Evolutionary conservation across 352 stramenopile species (phyloP).

Genomic region (Pythium volutum): DNA sequence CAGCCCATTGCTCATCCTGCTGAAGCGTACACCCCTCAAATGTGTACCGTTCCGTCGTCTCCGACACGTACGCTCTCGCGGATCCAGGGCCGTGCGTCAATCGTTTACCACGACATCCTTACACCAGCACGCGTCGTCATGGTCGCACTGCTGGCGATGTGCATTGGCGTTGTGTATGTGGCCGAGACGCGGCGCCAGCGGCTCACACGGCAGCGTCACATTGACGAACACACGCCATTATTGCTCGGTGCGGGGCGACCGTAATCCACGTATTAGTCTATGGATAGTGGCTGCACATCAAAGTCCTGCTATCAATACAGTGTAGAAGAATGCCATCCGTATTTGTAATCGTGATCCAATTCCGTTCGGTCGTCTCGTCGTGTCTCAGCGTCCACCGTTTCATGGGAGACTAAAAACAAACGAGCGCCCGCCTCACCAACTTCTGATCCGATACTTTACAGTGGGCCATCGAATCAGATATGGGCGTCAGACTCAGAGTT

Average conservation of each 20-base stretch:
- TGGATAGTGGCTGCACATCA: neutral
- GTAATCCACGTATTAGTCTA: too few species aligned
- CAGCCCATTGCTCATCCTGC: conserved; percentile 3
- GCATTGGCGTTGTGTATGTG: conserved; percentile 5
- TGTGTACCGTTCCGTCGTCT: neutral
- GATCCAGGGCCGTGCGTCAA: neutral
- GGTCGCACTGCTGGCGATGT: neutral
- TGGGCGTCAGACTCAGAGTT: too few species aligned
- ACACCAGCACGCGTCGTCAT: neutral
- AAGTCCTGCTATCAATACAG: too few species aligned
- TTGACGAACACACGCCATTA: conserved; percentile 4
- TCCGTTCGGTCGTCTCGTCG: neutral
- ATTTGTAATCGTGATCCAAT: neutral
- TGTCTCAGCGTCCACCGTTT: neutral
- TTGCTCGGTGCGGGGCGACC: neutral
- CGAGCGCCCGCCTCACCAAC: neutral
- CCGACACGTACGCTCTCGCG: neutral
- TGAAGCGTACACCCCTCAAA: neutral
- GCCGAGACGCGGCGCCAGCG: conserved; percentile 14
- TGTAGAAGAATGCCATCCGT: too few species aligned
- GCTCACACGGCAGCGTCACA: neutral
- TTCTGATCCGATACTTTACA: neutral
- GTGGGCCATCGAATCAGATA: too few species aligned
- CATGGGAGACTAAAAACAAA: neutral
- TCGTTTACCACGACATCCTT: neutral